Evolutionary conservation across 2,329 filamentous ascomycete genomes (phyloP).

Genomic region (Venturiaceae sp.): DNA sequence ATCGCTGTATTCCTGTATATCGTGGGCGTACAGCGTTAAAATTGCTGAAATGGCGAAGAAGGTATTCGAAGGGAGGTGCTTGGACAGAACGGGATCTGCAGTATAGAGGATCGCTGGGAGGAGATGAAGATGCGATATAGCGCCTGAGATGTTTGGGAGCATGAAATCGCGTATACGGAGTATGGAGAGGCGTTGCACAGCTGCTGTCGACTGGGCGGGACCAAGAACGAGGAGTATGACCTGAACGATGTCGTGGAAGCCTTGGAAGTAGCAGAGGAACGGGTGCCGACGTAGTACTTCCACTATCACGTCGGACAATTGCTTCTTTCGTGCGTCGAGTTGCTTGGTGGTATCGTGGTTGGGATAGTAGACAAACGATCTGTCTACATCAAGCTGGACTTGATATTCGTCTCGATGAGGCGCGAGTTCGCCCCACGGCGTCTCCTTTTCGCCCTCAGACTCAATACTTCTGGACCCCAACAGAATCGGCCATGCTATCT

Average conservation of each 20-base stretch:
- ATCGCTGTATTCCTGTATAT: conserved; percentile 80
- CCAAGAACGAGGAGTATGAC: conserved; percentile 83
- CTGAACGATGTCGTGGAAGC: conserved; percentile 97
- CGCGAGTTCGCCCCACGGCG: conserved; percentile 52
- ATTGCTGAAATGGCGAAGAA: conserved; percentile 87
- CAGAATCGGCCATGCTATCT: conserved; percentile 60
- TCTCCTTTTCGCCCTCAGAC: conserved; percentile 14
- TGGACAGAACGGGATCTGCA: conserved; percentile 61
- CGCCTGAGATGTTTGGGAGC: conserved; percentile 76
- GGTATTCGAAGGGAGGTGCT: conserved; percentile 72
- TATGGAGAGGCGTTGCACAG: conserved; percentile 73
- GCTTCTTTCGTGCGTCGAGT: conserved; percentile 58
- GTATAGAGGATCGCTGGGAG: conserved; percentile 71
- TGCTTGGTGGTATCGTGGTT: conserved; percentile 31
- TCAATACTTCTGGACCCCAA: conserved; percentile 26
- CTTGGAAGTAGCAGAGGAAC: conserved; percentile 90
- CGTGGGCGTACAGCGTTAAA: conserved; percentile 92
- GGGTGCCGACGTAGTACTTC: conserved; percentile 72
- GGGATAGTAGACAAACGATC: conserved; percentile 98
- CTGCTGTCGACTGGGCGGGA: conserved; percentile 45
- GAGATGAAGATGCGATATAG: conserved; percentile 74
- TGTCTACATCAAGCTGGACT: conserved; percentile 82
- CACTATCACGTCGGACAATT: conserved; percentile 72
- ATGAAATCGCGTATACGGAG: conserved; percentile 95
- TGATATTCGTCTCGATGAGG: conserved; percentile 84